These are phyloP conservation scores for Triticum turgidum DNA, from an alignment of 176 grass and related monocot species.

Conservation along the genomic window DNA sequence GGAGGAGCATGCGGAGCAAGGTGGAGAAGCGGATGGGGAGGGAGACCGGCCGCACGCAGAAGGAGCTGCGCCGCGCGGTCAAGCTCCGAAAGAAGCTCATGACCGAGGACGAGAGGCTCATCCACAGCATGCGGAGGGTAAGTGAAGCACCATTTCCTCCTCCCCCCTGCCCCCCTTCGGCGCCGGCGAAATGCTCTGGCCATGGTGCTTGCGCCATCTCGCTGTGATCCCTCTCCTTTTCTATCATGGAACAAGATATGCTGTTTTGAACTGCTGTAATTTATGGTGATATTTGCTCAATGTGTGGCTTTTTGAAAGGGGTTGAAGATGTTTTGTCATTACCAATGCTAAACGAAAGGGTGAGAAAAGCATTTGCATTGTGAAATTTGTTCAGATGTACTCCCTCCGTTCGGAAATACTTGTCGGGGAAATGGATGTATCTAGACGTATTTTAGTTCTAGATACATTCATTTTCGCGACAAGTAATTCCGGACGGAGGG, in stretches of 20 bases:
- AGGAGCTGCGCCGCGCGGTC: constrained; percentile 79
- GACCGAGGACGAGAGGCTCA: constrained; percentile 90
- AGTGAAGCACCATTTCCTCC: not conserved
- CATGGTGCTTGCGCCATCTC: not conserved
- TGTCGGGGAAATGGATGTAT: too few species aligned
- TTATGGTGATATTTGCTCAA: not conserved
- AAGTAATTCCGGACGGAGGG: too few species aligned
- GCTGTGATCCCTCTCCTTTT: not conserved
- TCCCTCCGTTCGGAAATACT: too few species aligned
- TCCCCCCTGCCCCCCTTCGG: too few species aligned
- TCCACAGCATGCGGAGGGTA: constrained; percentile 86
- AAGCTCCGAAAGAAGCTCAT: constrained; percentile 97
- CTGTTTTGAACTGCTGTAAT: not conserved
- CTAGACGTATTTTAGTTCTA: too few species aligned
- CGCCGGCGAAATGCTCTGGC: not conserved
- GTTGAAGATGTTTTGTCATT: not conserved
- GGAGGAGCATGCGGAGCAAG: constrained; percentile 92
- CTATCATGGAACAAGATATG: not conserved
- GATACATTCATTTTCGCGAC: too few species aligned
- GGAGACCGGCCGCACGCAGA: constrained; percentile 87
- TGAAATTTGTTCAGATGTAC: not conserved
- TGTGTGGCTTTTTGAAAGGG: not conserved
- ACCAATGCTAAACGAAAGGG: not conserved
- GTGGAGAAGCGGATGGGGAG: constrained; percentile 90
- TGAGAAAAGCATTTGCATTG: not conserved